Base-by-base conservation (phyloP, 805 yeast genomes). In the Torulaspora indica region DNA sequence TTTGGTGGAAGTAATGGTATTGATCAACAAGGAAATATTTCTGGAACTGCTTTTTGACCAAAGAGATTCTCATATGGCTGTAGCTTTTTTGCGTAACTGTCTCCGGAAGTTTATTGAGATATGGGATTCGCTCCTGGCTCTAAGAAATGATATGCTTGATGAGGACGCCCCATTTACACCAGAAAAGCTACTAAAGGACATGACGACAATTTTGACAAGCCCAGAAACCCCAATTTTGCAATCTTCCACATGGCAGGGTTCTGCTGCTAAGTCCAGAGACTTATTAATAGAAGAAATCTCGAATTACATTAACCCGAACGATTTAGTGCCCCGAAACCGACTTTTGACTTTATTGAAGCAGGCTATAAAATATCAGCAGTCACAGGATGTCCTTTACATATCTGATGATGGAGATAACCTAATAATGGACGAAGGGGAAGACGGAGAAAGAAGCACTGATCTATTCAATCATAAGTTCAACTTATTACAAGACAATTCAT, bases 301-400 rank as follows among this genome's bases (percentile, higher is more conserved):
- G 29, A 56, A 62, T 28, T 67, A 67, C 51, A 68, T 81, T 14
- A 73, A 79, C 10, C 75, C 84, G 0, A 69, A 73, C 40, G 73
- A 73, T 40, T 63, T 77, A 64, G 72, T 77, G 3, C 81, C 86
- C 0, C 70, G 74, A 39, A 71, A 69, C 23, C 63, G 86, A 24
- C 58, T 82, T 8, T 67, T 75, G 14, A 67, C 75, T 4, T 57
- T 82, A 20, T 53, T 81, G 9, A 62, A 68, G 10, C 83, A 81
- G 51, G 76, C 86, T 0, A 57, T 73, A 12, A 55, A 63, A 27
- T 71, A 69, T 47, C 83, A 81, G 54, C 57, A 64, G 15, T 64
- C 70, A 1, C 53, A 55, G 31, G 66, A 70, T 24, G 48, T 67
- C 12, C 57, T 66, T 15, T 65, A 68, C 32, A 55, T 69, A 22